A percentile compares a stretch with the other conserved stretches of the same genome.
Evolutionary conservation across 805 yeast genomes (phyloP).

Genomic region (Lipomyces chichibuensis): DNA sequence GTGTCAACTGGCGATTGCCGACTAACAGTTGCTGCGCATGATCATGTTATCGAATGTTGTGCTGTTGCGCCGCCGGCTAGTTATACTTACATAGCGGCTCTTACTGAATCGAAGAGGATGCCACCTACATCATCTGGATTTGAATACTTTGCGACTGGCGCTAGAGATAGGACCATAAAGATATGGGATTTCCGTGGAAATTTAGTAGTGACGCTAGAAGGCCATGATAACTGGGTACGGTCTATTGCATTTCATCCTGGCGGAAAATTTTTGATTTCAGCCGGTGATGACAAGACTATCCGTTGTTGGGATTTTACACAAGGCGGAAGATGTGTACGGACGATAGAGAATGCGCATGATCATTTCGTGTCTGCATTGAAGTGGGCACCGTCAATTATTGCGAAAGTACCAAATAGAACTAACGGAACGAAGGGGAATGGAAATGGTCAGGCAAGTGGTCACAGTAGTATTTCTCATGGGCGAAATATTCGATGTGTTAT

Average conservation of each 20-base stretch:
- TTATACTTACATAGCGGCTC: constrained; percentile 15
- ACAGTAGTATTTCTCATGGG: constrained; percentile 42
- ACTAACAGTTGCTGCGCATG: constrained; percentile 63
- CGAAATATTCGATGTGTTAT: constrained; percentile 62
- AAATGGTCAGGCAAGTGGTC: constrained; percentile 14
- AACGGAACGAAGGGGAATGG: constrained; percentile 31
- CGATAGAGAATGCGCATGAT: constrained; percentile 64
- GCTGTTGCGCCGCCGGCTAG: constrained; percentile 60
- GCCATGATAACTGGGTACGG: constrained; percentile 88
- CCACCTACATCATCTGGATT: constrained; percentile 23
- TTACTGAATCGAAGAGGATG: constrained; percentile 5
- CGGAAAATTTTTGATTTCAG: constrained; percentile 68
- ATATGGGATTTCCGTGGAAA: constrained; percentile 76
- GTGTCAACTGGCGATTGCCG: constrained; percentile 67
- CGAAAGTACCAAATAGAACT: constrained; percentile 35
- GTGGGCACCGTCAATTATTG: constrained; percentile 42
- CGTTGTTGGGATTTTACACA: constrained; percentile 72
- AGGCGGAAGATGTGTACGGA: constrained; percentile 51
- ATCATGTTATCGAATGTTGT: constrained; percentile 78
- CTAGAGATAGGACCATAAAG: constrained; percentile 73
- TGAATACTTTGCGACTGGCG: constrained; percentile 75
- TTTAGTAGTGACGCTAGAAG: constrained; percentile 59
- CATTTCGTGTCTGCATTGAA: constrained; percentile 70
- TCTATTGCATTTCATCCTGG: constrained; percentile 71
- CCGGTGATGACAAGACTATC: constrained; percentile 77